A percentile compares a stretch with the other conserved stretches of the same genome.
Conservation (phyloP, 2,329 filamentous ascomycete species). For the Coleophoma cylindrospora region DNA sequence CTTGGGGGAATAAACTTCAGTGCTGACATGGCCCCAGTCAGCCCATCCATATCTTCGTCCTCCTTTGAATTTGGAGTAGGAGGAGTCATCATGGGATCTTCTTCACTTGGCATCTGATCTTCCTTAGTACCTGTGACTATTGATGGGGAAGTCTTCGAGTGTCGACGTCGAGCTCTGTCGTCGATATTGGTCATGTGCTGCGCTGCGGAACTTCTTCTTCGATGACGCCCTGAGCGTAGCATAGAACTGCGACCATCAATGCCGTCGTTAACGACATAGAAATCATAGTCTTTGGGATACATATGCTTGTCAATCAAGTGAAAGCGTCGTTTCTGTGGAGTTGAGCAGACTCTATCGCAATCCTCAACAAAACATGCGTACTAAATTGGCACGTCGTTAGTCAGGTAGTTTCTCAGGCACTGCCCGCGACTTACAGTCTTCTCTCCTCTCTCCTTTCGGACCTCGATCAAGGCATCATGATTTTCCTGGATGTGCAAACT, state of each 20-base stretch:
- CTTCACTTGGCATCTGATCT: slow-evolving; percentile 20
- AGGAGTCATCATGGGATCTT: slow-evolving; percentile 10
- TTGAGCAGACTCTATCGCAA: slow-evolving; percentile 80
- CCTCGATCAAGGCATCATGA: slow-evolving; percentile 75
- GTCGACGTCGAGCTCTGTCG: slow-evolving; percentile 14
- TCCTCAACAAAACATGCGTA: slow-evolving; percentile 87
- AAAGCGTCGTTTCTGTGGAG: slow-evolving; percentile 75
- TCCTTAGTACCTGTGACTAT: slow-evolving; percentile 2
- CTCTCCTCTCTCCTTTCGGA: slow-evolving; percentile 73
- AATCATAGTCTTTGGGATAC: slow-evolving; percentile 87
- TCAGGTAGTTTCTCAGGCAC: background rate
- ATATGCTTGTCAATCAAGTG: slow-evolving; percentile 94
- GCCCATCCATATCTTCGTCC: slow-evolving; percentile 46
- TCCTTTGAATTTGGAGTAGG: slow-evolving; percentile 10
- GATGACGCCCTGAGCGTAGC: slow-evolving; percentile 53
- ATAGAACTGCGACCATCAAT: slow-evolving; percentile 81
- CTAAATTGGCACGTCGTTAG: slow-evolving; percentile 33
- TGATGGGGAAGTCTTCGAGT: slow-evolving; percentile 8
- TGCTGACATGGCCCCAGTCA: slow-evolving; percentile 65
- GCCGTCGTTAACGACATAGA: slow-evolving; percentile 81
- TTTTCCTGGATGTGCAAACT: slow-evolving; percentile 84
- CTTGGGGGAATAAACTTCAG: slow-evolving; percentile 66
- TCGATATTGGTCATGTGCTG: slow-evolving; percentile 17
- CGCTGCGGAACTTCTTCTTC: slow-evolving; percentile 41
- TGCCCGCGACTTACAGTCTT: slow-evolving; percentile 61